Evolutionary conservation across 495 filamentous ascomycete genomes (phyloP).

Genomic region (Hypoxylon trugodes): DNA sequence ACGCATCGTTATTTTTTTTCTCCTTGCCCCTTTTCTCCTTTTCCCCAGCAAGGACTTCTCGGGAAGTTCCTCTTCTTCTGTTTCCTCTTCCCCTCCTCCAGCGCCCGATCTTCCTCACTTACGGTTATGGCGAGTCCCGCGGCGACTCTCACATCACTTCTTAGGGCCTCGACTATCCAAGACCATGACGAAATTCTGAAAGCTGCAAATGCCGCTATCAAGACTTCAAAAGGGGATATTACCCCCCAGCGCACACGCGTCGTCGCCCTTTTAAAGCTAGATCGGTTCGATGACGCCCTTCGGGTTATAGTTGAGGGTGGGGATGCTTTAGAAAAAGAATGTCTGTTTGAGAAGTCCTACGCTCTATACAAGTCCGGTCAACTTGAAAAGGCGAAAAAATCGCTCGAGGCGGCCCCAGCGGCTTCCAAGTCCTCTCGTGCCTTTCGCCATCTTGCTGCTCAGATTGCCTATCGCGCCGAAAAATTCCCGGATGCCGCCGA

Average conservation of each 20-base stretch:
- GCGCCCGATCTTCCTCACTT: not conserved
- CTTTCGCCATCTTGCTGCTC: conserved; percentile 83
- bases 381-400: conserved; percentile 73
- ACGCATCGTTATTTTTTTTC: not conserved
- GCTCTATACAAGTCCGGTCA: conserved; percentile 87
- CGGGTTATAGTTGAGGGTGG: conserved; percentile 77
- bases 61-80: not conserved
- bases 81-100: not conserved
- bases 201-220: conserved; percentile 64
- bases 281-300: conserved; percentile 90
- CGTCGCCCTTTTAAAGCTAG: conserved; percentile 89
- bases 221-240: conserved; percentile 74
- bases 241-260: conserved; percentile 79
- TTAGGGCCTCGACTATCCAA: conserved; percentile 55
- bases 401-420: conserved; percentile 54
- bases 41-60: not conserved
- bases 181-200: conserved; percentile 58
- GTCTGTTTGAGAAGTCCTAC: conserved; percentile 85
- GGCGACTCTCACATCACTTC: conserved; percentile 59
- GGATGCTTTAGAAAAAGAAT: conserved; percentile 69
- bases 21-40: not conserved
- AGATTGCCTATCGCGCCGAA: conserved; percentile 87
- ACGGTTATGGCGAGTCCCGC: conserved; percentile 50
- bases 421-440: conserved; percentile 58
- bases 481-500: conserved; percentile 76